phyloP scores from a whole-genome alignment of 768 basidiomycete genomes.

The Mycena haematopus region DNA sequence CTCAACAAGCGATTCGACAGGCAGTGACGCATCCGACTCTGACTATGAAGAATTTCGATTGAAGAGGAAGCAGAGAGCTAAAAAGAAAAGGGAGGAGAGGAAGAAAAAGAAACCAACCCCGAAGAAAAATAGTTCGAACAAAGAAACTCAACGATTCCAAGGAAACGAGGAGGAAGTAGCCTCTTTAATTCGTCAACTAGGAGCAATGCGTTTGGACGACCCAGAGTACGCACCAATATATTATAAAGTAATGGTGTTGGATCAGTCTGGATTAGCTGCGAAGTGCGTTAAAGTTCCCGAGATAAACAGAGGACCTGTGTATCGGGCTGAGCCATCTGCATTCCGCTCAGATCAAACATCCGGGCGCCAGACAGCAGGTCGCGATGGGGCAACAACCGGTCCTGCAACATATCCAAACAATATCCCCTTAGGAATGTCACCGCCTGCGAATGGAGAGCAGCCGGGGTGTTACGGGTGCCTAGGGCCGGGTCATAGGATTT shows the following conservation, averaged over 20 bases:
- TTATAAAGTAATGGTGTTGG: slow-evolving; percentile 18
- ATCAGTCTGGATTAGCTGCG: background rate
- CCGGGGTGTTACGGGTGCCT: no score
- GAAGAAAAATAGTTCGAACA: background rate
- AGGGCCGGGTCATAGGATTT: no score
- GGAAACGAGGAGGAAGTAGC: slow-evolving; percentile 9
- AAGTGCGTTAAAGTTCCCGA: background rate
- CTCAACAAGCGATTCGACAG: background rate
- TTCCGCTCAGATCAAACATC: background rate
- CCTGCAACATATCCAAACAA: background rate
- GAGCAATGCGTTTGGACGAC: slow-evolving; percentile 9
- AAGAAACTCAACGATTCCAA: background rate
- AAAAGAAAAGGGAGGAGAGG: background rate
- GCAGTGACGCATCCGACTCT: background rate
- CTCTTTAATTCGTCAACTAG: background rate
- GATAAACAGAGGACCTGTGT: background rate
- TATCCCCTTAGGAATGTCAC: background rate
- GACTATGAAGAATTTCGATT: slow-evolving; percentile 1
- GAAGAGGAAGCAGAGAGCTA: background rate
- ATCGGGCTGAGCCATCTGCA: background rate
- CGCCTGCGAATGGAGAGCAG: no score
- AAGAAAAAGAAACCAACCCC: background rate
- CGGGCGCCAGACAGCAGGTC: background rate
- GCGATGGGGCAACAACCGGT: background rate
- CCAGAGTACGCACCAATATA: slow-evolving; percentile 21